A percentile compares a stretch with the other conserved stretches of the same genome.
Evolutionary conservation across 169 alveolate species (phyloP).

Genomic region (Eimeria falciformis): DNA sequence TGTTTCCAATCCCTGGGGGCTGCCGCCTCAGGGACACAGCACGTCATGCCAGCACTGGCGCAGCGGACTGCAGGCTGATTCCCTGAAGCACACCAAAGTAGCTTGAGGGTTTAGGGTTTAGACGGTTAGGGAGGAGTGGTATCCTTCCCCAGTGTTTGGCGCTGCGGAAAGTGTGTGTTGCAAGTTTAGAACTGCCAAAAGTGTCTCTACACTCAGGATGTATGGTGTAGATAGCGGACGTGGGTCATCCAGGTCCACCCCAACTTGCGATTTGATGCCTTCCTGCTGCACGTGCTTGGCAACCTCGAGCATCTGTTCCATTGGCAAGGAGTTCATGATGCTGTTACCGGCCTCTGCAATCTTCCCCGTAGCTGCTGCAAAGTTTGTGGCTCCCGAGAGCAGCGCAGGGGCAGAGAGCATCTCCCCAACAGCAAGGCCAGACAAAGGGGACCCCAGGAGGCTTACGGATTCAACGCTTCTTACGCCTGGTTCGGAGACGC

Average conservation of each 20-base stretch:
- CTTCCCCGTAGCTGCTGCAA: slow-evolving; percentile 45
- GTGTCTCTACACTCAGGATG: too few species aligned
- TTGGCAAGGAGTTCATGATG: slow-evolving; percentile 19
- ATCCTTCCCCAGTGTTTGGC: too few species aligned
- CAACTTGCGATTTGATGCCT: background rate
- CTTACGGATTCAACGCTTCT: background rate
- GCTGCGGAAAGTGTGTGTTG: too few species aligned
- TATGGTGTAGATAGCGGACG: background rate
- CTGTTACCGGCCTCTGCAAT: slow-evolving; percentile 16
- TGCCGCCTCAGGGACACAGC: slow-evolving; percentile 73
- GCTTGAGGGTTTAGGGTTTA: slow-evolving; percentile 24
- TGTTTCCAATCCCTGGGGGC: slow-evolving; percentile 58
- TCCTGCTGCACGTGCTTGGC: slow-evolving; percentile 15
- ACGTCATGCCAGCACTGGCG: slow-evolving; percentile 66
- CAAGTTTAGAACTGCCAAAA: too few species aligned
- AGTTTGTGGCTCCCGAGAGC: background rate
- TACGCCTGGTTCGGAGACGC: background rate
- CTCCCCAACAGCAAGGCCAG: slow-evolving; percentile 2
- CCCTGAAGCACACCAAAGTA: background rate
- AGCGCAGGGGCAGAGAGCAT: background rate
- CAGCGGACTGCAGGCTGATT: slow-evolving; percentile 68
- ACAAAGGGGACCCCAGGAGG: slow-evolving; percentile 35
- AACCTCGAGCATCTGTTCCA: slow-evolving; percentile 21
- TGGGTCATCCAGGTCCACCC: slow-evolving; percentile 11
- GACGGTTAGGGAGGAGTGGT: background rate